phyloP scores from a whole-genome alignment of 768 basidiomycete genomes.

The Auricularia auricula-judae region DNA sequence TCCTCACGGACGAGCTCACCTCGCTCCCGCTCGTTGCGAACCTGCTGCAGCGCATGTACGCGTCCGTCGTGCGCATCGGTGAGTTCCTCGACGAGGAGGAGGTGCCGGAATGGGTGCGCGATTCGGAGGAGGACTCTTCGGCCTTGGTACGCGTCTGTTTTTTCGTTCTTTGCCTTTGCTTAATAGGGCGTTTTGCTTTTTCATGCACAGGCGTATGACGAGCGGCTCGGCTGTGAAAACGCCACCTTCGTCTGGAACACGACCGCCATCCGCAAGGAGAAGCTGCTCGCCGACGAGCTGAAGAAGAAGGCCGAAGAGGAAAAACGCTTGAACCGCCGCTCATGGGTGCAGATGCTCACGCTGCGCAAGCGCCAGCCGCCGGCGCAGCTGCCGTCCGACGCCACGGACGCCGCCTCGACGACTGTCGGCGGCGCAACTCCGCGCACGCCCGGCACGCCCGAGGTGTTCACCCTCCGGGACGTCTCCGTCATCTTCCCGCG shows the following conservation, averaged over 20 bases:
- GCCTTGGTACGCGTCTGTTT: not conserved
- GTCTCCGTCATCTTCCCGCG: constrained; percentile 46
- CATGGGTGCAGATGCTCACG: not conserved
- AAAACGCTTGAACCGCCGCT: not conserved
- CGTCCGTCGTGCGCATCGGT: constrained; percentile 58
- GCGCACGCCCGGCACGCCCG: constrained; percentile 4
- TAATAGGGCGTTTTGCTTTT: no score
- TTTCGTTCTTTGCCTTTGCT: no score
- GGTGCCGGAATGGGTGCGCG: constrained; percentile 69
- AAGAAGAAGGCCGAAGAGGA: not conserved
- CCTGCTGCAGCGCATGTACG: not conserved
- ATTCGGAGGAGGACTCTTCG: constrained; percentile 30
- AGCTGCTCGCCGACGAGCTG: not conserved
- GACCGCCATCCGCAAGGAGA: not conserved
- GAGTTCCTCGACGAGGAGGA: constrained; percentile 64
- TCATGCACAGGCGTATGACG: not conserved
- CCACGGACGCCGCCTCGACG: not conserved
- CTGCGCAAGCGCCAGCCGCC: not conserved
- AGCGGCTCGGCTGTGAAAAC: not conserved
- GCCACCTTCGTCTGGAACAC: not conserved
- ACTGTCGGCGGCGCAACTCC: constrained; percentile 21
- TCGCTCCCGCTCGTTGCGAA: not conserved
- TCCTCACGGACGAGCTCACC: constrained; percentile 1
- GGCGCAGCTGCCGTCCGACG: not conserved
- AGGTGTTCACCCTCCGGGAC: constrained; percentile 42